Conservation (phyloP, 352 stramenopile genomes). For the Globisporangium acanthophoron region DNA sequence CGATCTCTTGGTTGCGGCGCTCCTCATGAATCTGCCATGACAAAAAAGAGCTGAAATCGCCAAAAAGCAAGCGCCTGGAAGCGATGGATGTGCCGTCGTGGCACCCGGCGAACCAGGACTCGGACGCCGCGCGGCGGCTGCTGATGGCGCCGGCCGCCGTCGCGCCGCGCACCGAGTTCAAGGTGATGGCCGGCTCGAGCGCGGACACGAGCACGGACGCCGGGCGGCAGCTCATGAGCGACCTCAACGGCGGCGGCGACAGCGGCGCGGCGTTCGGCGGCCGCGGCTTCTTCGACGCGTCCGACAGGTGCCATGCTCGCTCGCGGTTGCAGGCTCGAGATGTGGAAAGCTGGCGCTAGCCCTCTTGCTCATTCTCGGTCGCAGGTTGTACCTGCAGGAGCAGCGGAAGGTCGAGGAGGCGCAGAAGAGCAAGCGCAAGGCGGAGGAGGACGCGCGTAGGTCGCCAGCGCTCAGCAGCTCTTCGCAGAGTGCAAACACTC, state of each 20-base stretch:
- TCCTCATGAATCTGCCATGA: neutral
- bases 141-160: conserved; percentile 13
- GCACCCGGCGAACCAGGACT: conserved; percentile 66
- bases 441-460: conserved; percentile 32
- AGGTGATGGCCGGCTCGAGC: conserved; percentile 51
- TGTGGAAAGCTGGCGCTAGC: no score
- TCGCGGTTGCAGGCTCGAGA: no score
- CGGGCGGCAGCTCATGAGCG: conserved; percentile 49
- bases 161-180: conserved; percentile 55
- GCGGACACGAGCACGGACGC: conserved; percentile 61
- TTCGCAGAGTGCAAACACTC: neutral
- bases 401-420: conserved; percentile 47
- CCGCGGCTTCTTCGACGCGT: conserved; percentile 65
- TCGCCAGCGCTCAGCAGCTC: neutral
- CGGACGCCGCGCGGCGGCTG: conserved; percentile 26
- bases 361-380: no score
- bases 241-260: conserved; percentile 32
- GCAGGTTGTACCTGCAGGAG: conserved; percentile 57
- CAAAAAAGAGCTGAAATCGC: neutral
- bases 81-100: conserved; percentile 69
- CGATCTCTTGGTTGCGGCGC: neutral
- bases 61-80: neutral
- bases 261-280: conserved; percentile 23
- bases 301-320: conserved; percentile 29
- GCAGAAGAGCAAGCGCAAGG: conserved; percentile 24